A percentile compares a stretch with the other conserved stretches of the same genome.
Conservation (phyloP, 306 rosid genomes). For the Fragaria vesca region DNA sequence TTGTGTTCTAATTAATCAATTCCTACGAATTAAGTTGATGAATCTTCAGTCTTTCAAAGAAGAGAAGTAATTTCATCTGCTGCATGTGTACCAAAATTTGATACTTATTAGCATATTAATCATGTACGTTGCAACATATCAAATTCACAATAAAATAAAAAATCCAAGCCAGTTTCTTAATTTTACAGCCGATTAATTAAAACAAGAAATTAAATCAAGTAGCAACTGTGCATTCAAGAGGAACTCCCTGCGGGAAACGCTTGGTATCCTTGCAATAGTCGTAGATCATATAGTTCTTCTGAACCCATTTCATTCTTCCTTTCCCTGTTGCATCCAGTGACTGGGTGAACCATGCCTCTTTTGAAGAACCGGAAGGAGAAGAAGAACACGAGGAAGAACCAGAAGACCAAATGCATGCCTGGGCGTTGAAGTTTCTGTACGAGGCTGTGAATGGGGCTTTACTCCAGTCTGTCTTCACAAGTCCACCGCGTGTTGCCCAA, state of each 20-base stretch:
- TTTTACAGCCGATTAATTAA: neutral
- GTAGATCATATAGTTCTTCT: conserved; percentile 24
- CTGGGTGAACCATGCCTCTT: conserved; percentile 4
- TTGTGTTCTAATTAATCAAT: neutral
- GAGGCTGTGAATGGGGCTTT: conserved; percentile 70
- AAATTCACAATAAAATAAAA: neutral
- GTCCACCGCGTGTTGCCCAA: conserved; percentile 73
- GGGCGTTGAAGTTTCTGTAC: conserved; percentile 20
- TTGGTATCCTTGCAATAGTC: conserved; percentile 17
- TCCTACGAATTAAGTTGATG: neutral
- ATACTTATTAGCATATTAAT: neutral
- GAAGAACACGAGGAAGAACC: conserved; percentile 16
- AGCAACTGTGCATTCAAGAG: conserved; percentile 7
- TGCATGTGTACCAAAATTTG: neutral
- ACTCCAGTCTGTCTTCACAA: conserved; percentile 60
- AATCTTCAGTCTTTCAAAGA: neutral
- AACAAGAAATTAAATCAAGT: neutral
- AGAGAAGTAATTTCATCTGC: neutral
- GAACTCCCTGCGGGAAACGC: conserved; percentile 21
- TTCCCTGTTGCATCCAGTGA: conserved; percentile 5
- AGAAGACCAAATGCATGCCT: conserved; percentile 23
- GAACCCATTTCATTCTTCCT: conserved; percentile 12
- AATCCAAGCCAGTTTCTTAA: neutral
- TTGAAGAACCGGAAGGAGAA: neutral
- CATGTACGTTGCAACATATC: no score